Percentiles rank a stretch among this genome's conserved stretches.
Conservation (phyloP, 2,329 filamentous ascomycete species). For the Phialemonium atrogriseum region DNA sequence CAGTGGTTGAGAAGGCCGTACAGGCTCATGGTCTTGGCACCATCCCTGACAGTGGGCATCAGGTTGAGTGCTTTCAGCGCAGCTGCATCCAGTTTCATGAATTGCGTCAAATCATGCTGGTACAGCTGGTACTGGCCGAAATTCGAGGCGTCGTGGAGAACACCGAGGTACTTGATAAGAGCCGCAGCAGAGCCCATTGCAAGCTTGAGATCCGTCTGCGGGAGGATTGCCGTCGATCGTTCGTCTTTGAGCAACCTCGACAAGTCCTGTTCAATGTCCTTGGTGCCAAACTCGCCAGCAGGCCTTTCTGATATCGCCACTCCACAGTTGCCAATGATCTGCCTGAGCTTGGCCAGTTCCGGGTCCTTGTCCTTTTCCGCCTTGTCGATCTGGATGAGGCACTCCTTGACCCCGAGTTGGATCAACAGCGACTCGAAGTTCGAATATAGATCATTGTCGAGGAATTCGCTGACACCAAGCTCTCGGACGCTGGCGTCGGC, state of each 20-base stretch:
- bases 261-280: slow-evolving; percentile 93
- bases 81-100: slow-evolving; percentile 96
- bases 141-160: slow-evolving; percentile 85
- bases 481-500: slow-evolving; percentile 95
- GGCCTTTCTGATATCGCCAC: slow-evolving; percentile 81
- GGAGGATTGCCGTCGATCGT: slow-evolving; percentile 63
- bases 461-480: slow-evolving; percentile 91
- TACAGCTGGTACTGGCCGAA: slow-evolving; percentile 97
- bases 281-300: slow-evolving; percentile 68
- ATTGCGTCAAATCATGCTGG: slow-evolving; percentile 92
- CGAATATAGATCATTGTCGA: slow-evolving; percentile 98
- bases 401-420: slow-evolving; percentile 92
- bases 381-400: slow-evolving; percentile 72
- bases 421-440: slow-evolving; percentile 97
- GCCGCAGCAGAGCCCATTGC: slow-evolving; percentile 94
- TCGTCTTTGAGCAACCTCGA: slow-evolving; percentile 83
- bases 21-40: slow-evolving; percentile 94
- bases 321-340: slow-evolving; percentile 87
- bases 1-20: slow-evolving; percentile 94
- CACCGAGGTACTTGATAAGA: slow-evolving; percentile 86
- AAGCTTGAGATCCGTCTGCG: slow-evolving; percentile 86
- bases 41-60: slow-evolving; percentile 92
- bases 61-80: slow-evolving; percentile 90
- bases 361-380: slow-evolving; percentile 78
- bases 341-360: slow-evolving; percentile 76